These are phyloP conservation scores for Parasitella parasitica DNA, from an alignment of 371 early-diverging fungal genomes.

Conservation along the genomic window DNA sequence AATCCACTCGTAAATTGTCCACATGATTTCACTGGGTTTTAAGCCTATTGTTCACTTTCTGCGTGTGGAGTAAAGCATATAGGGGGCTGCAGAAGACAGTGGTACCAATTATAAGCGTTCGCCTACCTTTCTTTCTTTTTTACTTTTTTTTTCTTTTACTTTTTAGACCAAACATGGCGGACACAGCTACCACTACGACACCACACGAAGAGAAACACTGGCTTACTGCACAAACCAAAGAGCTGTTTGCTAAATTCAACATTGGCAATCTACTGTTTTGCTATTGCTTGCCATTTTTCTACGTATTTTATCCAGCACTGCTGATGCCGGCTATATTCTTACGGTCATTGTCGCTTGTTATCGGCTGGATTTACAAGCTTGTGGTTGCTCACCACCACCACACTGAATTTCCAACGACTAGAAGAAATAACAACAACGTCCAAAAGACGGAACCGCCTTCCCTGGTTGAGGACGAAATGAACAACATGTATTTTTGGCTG, in stretches of 20 bases:
- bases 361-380: slow-evolving; percentile 36
- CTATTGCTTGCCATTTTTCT: slow-evolving; percentile 50
- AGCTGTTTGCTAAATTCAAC: slow-evolving; percentile 43
- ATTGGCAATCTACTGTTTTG: slow-evolving; percentile 47
- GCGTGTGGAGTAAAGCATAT: not conserved
- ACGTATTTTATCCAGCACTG: slow-evolving; percentile 46
- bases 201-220: not conserved
- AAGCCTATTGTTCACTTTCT: not conserved
- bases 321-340: slow-evolving; percentile 52
- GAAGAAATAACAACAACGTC: not conserved
- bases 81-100: not conserved
- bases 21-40: not conserved
- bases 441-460: slow-evolving; percentile 1
- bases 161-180: not conserved
- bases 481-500: slow-evolving; percentile 63
- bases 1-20: not conserved
- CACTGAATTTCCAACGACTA: slow-evolving; percentile 3
- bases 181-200: not conserved
- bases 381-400: slow-evolving; percentile 34
- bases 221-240: slow-evolving; percentile 15
- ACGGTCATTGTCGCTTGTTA: slow-evolving; percentile 37
- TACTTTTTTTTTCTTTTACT: not conserved
- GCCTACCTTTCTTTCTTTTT: not conserved
- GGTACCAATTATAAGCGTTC: not conserved
- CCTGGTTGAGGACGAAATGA: slow-evolving; percentile 28